Conservation (phyloP, 1,284 basidiomycete species). For the Xanthoconium separans region DNA sequence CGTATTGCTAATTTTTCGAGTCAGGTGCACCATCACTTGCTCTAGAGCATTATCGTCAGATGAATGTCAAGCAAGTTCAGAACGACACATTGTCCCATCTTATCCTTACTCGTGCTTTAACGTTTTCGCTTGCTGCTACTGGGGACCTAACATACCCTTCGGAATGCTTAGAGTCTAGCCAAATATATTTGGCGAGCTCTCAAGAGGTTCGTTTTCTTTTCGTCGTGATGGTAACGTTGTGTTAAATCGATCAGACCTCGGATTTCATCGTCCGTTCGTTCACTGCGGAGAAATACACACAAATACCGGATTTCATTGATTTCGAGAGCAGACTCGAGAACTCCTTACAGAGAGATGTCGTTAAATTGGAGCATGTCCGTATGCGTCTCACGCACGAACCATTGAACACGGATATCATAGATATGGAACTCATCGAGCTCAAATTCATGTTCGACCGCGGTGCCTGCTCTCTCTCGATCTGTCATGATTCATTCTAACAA, state of each 20-base stretch:
- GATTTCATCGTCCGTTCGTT: slow-evolving; percentile 80
- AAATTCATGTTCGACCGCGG: slow-evolving; percentile 81
- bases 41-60: slow-evolving; percentile 71
- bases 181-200: slow-evolving; percentile 75
- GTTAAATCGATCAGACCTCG: slow-evolving; percentile 52
- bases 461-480: slow-evolving; percentile 36
- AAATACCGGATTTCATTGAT: slow-evolving; percentile 79
- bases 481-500: slow-evolving; percentile 11
- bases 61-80: slow-evolving; percentile 81
- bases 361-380: slow-evolving; percentile 77
- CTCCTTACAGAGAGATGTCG: slow-evolving; percentile 76
- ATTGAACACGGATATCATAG: slow-evolving; percentile 63
- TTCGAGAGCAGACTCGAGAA: slow-evolving; percentile 78
- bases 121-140: slow-evolving; percentile 69
- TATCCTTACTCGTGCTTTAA: slow-evolving; percentile 73
- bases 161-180: slow-evolving; percentile 74
- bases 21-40: slow-evolving; percentile 68
- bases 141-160: slow-evolving; percentile 70
- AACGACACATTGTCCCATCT: slow-evolving; percentile 84
- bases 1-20: slow-evolving; percentile 2
- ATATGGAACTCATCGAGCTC: slow-evolving; percentile 79
- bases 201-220: slow-evolving; percentile 54
- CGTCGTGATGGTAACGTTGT: slow-evolving; percentile 3
- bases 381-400: slow-evolving; percentile 78
- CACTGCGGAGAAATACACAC: slow-evolving; percentile 74